Evolutionary conservation across 129 eudicot species (phyloP).

Genomic region (Mikania micrantha): DNA sequence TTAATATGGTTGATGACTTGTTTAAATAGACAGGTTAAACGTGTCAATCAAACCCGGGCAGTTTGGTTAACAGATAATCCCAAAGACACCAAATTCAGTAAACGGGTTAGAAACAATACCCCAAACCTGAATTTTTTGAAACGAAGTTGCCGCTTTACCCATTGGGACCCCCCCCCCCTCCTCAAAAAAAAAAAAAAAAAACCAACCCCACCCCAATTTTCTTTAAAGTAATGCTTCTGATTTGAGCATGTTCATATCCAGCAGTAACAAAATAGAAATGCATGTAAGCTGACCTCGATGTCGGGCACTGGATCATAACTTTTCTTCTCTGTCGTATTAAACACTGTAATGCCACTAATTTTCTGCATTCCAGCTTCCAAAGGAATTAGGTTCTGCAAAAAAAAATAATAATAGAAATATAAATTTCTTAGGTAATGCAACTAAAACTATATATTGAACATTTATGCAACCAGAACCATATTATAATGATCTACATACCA

Average conservation of each 20-base stretch:
- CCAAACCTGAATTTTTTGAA: too few relatives aligned
- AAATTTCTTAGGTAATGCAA: neutral
- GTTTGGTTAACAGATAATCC: neutral
- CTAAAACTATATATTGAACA: neutral
- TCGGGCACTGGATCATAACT: slow-evolving; percentile 68
- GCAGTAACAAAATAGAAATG: neutral
- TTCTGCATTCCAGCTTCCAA: slow-evolving; percentile 85
- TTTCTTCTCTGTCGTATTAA: slow-evolving; percentile 61
- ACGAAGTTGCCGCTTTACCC: too few relatives aligned
- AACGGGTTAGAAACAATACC: too few relatives aligned
- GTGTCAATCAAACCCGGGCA: neutral
- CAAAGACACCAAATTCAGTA: too few relatives aligned
- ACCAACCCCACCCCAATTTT: neutral
- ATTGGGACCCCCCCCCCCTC: too few relatives aligned
- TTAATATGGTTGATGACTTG: too few relatives aligned
- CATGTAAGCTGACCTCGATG: slow-evolving; percentile 59
- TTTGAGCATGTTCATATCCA: neutral
- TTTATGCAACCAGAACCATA: neutral
- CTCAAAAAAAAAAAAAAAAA: too few relatives aligned
- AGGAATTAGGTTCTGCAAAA: slow-evolving; percentile 84
- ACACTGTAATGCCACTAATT: slow-evolving; percentile 75
- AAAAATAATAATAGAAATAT: neutral
- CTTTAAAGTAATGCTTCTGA: neutral
- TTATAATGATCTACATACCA: slow-evolving; percentile 38
- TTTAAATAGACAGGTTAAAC: neutral